These are phyloP conservation scores for Psilocybe sp. DNA, from an alignment of 768 basidiomycete genomes.

Conservation along the genomic window DNA sequence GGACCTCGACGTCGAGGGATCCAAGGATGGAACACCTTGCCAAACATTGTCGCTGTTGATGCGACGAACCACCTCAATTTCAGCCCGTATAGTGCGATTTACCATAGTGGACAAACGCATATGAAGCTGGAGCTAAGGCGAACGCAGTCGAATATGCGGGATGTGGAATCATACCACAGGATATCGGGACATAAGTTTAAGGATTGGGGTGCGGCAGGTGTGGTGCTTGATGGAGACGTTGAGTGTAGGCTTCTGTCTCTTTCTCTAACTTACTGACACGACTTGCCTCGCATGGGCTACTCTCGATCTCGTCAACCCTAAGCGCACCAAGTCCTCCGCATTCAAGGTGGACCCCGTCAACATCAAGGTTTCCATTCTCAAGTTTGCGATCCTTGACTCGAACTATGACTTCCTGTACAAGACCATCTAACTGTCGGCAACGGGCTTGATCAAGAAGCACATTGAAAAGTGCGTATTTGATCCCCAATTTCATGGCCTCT, in stretches of 20 bases:
- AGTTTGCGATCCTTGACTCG: constrained; percentile 2
- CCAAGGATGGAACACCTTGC: constrained; percentile 86
- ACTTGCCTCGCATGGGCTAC: constrained; percentile 41
- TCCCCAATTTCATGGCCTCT: too few species aligned
- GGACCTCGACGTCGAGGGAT: constrained; percentile 91
- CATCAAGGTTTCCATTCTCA: constrained; percentile 30
- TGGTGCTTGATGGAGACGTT: constrained; percentile 80
- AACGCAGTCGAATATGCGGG: constrained; percentile 91
- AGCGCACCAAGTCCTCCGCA: constrained; percentile 63
- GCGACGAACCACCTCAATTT: constrained; percentile 80
- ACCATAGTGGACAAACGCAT: constrained; percentile 65
- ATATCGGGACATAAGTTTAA: constrained; percentile 80
- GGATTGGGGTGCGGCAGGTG: constrained; percentile 85
- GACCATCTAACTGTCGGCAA: neutral
- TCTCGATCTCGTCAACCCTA: constrained; percentile 56
- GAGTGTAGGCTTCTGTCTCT: too few species aligned
- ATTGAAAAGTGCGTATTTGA: neutral
- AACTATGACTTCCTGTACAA: constrained; percentile 3
- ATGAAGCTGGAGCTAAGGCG: constrained; percentile 77
- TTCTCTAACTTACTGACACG: too few species aligned
- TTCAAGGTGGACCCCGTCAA: constrained; percentile 71
- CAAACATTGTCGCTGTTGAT: constrained; percentile 55
- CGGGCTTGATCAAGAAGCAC: neutral
- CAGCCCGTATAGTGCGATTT: constrained; percentile 63
- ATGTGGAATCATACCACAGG: constrained; percentile 89